Evolutionary conservation across 495 filamentous ascomycete species (phyloP), one percentile per base, ranked within the genome.

Genomic region (Cairneyella variabilis): DNA sequence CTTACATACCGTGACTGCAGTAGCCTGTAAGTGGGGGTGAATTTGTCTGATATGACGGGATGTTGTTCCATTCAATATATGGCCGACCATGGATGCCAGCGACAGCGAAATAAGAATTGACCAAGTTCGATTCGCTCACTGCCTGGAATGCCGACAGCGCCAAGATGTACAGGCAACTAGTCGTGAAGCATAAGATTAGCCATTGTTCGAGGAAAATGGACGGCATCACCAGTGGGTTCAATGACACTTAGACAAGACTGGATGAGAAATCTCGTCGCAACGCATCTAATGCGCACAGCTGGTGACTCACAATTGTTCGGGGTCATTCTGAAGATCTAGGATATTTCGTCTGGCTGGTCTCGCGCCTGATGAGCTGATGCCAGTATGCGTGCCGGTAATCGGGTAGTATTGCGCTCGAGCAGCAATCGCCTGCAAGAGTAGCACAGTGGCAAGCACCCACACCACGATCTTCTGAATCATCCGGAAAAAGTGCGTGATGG

Each of bases 31-130:
- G 40, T 9, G 51, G 43, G 37, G 43, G 25, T 17, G 28, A 27
- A 26, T 62, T 57, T 3, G 57, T 64, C 30, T 67, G 65, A 16
- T 62, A n/a, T n/a, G n/a, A n/a, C n/a, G n/a, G 38, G 44, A 69
- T 70, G 14, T 71, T 70, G 50, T 81, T 72, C 69, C 73, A 81
- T 21, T 68, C 58, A 25, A 59, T 63, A 55, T 73, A 74, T 12
- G 77, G 76, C 18, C 69, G 59, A 16, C 77, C 77, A 51, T 80
- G 77, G 45, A 80, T 79, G 75, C 77, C 77, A 43, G 73, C 60
- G 28, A 81, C 61, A 40, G 69, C 61, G 51, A 74, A 79, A 54
- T 69, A 79, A 0, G 76, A 79, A 11, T 66, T 48, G 56, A 70
- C 63, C n/a, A n/a, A n/a, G 45, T 73, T 63, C n/a, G 59, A 66